These are phyloP conservation scores for Naganishia cerealis DNA, from an alignment of 1,284 basidiomycete species.

Conservation along the genomic window DNA sequence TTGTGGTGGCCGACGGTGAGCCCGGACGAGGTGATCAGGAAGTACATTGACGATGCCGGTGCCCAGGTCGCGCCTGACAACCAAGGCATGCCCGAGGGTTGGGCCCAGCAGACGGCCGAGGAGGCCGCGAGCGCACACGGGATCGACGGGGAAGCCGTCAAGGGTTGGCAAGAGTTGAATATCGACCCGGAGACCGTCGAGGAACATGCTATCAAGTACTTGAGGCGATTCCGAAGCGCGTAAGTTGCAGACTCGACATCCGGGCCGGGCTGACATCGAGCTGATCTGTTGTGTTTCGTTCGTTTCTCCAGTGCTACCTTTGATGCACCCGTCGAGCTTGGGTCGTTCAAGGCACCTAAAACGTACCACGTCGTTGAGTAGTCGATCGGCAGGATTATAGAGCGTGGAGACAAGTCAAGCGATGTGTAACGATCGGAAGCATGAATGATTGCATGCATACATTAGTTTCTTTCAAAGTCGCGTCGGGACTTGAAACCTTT, in stretches of 20 bases:
- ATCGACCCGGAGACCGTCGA: conserved; percentile 80
- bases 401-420: neutral
- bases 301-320: conserved; percentile 47
- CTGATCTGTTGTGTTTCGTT: neutral
- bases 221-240: conserved; percentile 83
- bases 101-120: conserved; percentile 39
- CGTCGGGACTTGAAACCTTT: too few relatives aligned
- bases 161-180: conserved; percentile 58
- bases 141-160: conserved; percentile 53
- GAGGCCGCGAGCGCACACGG: conserved; percentile 58
- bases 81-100: conserved; percentile 46
- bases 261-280: too few relatives aligned
- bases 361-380: conserved; percentile 57
- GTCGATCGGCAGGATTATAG: conserved; percentile 18
- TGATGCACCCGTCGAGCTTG: conserved; percentile 55
- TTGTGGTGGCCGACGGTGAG: conserved; percentile 90
- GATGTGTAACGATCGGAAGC: neutral
- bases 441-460: too few relatives aligned
- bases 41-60: conserved; percentile 78
- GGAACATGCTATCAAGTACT: conserved; percentile 83
- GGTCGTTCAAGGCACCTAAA: conserved; percentile 52
- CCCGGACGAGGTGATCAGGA: conserved; percentile 85
- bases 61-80: conserved; percentile 34
- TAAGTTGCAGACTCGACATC: too few relatives aligned
- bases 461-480: too few relatives aligned